Evolutionary conservation across 2,329 filamentous ascomycete species (phyloP).

Genomic region (Stemphylium lycopersici): DNA sequence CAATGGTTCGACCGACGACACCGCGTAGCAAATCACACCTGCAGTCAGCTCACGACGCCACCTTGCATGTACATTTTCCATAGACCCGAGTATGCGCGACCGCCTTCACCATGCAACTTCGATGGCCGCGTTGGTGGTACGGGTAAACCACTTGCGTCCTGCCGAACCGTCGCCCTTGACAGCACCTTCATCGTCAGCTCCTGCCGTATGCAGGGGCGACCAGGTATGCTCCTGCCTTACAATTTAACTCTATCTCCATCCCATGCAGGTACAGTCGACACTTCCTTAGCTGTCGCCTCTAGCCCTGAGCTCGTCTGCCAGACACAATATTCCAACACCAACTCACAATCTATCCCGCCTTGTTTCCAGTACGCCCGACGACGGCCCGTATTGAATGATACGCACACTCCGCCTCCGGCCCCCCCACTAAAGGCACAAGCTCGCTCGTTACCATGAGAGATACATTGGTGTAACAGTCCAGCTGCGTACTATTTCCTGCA

Average conservation of each 20-base stretch:
- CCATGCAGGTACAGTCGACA: constrained; percentile 23
- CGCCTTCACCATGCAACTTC: too few species aligned
- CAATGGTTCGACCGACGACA: constrained; percentile 1
- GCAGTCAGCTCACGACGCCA: constrained; percentile 11
- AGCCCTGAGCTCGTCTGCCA: neutral
- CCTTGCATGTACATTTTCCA: constrained; percentile 2
- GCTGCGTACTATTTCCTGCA: constrained; percentile 12
- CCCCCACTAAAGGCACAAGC: constrained; percentile 14
- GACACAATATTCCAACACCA: constrained; percentile 7
- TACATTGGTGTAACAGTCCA: constrained; percentile 17
- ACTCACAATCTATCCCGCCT: constrained; percentile 5
- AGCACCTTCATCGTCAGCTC: neutral
- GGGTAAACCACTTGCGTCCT: constrained; percentile 5
- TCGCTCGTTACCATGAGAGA: constrained; percentile 9
- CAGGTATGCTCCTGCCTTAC: constrained; percentile 1
- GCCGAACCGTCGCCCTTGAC: constrained; percentile 1
- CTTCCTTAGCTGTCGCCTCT: neutral
- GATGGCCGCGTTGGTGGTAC: neutral
- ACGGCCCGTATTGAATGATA: constrained; percentile 4
- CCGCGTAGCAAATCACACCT: constrained; percentile 2
- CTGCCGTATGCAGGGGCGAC: constrained; percentile 18
- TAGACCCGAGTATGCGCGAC: neutral
- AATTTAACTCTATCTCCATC: constrained; percentile 10
- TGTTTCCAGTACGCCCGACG: constrained; percentile 1
- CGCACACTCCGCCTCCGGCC: neutral